Evolutionary conservation across 768 basidiomycete species (phyloP), one percentile per base, ranked within the genome.

Genomic region (Tremella mesenterica): DNA sequence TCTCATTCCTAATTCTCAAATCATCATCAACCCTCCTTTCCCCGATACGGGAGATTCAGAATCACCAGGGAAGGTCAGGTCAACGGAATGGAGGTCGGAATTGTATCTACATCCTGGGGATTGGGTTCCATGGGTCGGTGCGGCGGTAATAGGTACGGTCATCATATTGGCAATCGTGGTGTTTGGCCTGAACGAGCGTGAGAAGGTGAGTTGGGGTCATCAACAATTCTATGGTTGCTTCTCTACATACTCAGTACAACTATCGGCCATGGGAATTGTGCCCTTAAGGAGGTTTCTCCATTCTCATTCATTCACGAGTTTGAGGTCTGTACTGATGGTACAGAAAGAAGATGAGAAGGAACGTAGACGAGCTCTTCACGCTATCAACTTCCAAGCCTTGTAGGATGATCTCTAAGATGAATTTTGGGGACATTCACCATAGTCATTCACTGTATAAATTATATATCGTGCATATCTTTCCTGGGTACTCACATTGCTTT

Each of bases 111-210:
- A 90, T 27, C 95, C 95, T 2, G 95, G 95, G 16, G 86, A 88
- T 65, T 99, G 92, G 91, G 90, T 96, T 56, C 89, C 90, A 1
- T 92, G 85, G 88, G 95, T 99, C 13, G 92, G 86, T n/a, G 74
- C 88, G 34, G 88, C 86, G 0, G 84, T 93, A 0, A 75, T 93
- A 7, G 81, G 79, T 2, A 81, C 84, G 12, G 88, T 85, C 47
- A 65, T 81, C 9, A 64, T 88, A 39, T 74, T 99, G 39, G 89
- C 85, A 0, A 75, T 83, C 8, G 86, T 93, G 48, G 88, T 93
- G 34, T 79, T 92, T 30, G 81, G 88, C 41, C 70, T 99, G 67
- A 90, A 93, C 77, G 67, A 90, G 63, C 89, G 84, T 61, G 95
- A 99, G 72, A 93, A 93, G 84, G 89, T 87, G 53, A 10, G 83